Percentiles rank a stretch among this genome's conserved stretches.
Conservation (phyloP, 2,329 filamentous ascomycete species). For the Cladosporium sphaerospermum region DNA sequence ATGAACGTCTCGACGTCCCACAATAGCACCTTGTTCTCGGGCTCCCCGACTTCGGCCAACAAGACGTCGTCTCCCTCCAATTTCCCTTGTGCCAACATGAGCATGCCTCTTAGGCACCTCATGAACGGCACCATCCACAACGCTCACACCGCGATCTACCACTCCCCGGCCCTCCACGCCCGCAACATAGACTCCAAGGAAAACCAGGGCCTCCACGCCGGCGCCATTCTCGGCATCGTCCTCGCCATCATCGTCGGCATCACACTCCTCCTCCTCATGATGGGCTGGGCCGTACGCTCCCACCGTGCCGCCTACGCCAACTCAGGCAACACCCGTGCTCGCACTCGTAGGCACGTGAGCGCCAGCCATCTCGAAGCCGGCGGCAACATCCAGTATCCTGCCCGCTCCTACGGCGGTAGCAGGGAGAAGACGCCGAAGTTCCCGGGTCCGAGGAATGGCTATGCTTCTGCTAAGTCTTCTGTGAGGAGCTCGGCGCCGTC, state of each 20-base stretch:
- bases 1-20: conserved; percentile 1
- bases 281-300: neutral
- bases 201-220: neutral
- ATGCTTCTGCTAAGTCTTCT: neutral
- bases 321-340: neutral
- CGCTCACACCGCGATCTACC: neutral
- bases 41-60: neutral
- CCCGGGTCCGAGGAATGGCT: neutral
- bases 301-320: neutral
- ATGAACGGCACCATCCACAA: neutral
- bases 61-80: neutral
- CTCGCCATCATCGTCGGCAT: neutral
- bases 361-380: no score
- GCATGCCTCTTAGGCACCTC: neutral
- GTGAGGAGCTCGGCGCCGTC: neutral
- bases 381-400: no score
- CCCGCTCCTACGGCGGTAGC: no score
- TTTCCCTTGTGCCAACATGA: conserved; percentile 2
- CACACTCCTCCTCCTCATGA: neutral
- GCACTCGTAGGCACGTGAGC: neutral
- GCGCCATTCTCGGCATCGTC: neutral
- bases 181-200: neutral
- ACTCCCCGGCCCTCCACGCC: neutral
- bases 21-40: conserved; percentile 1
- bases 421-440: neutral